Evolutionary conservation across 1,284 basidiomycete genomes (phyloP).

Genomic region (Agaricales sp.): DNA sequence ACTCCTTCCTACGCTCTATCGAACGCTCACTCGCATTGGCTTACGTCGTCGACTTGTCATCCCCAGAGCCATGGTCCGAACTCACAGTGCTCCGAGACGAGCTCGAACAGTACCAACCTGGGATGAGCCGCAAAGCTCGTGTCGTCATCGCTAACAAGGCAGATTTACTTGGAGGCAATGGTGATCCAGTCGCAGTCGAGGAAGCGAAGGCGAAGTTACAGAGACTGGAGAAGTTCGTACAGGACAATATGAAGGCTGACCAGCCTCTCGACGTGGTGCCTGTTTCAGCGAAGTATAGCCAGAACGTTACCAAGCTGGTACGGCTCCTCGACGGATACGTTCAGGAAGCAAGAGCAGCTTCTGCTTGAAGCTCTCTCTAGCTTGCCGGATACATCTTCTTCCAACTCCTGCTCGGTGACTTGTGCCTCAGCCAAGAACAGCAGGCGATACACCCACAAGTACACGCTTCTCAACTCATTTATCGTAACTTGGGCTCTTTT

Average conservation of each 20-base stretch:
- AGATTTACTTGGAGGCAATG: conserved; percentile 58
- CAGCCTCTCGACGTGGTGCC: conserved; percentile 58
- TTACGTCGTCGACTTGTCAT: conserved; percentile 87
- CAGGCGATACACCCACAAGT: no score
- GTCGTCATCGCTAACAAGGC: conserved; percentile 94
- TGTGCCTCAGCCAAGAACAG: no score
- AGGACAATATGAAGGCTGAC: conserved; percentile 13
- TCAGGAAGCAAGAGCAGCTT: conserved; percentile 32
- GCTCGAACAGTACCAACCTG: conserved; percentile 76
- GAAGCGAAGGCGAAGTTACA: conserved; percentile 50
- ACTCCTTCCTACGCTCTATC: conserved; percentile 89
- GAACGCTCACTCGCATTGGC: conserved; percentile 86
- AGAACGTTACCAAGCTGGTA: conserved; percentile 66
- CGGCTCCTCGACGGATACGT: conserved; percentile 57
- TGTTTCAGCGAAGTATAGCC: conserved; percentile 71
- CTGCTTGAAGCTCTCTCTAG: no score
- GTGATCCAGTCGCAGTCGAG: conserved; percentile 31
- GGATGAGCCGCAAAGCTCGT: conserved; percentile 66
- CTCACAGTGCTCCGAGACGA: conserved; percentile 67
- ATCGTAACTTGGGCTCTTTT: no score
- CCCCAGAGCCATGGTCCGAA: conserved; percentile 66
- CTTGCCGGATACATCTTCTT: no score
- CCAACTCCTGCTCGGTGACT: no score
- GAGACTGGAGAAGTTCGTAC: conserved; percentile 44
- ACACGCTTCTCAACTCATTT: not conserved